Evolutionary conservation across 192 early-diverging fungal species (phyloP), one percentile per base, ranked within the genome.

Genomic region (Mortierella antarctica): DNA sequence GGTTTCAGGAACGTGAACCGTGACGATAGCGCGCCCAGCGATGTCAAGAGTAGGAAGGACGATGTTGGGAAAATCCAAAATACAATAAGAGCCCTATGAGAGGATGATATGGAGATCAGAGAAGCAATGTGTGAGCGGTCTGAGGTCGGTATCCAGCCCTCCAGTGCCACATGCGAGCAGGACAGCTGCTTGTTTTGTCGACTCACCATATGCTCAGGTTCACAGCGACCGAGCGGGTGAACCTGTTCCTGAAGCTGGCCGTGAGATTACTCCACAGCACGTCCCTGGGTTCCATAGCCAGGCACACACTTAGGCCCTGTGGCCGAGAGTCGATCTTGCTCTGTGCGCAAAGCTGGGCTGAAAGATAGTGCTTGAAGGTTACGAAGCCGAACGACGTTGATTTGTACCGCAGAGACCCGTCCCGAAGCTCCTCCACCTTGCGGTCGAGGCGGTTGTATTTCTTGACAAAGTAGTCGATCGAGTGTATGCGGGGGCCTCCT

Each of bases 51-150:
- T n/a, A 91, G 67, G 54, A 91, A 84, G 40, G 86, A 86, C 0
- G 86, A 81, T 15, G 89, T 89, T 5, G 90, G 90, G 48, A 89
- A 88, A 21, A 91, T 73, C 90, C 90, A 91, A 62, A 91, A 88
- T 8, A 91, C 75, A 13, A 83, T 91, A 10, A 90, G 54, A 17
- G 71, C 72, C 88, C 88, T 89, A 66, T 53, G 8, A 21, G 47
- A 17, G 0, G 31, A 39, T 18, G 52, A 44, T 20, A 61, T 10
- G 20, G 13, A 61, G 50, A 39, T 31, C 31, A 31, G 31, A 31
- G 31, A 31, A 31, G 31, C 31, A 31, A 31, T 31, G 31, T 31
- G 11, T 51, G 17, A 11, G 31, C 31, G 31, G 31, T 31, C 31
- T 31, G 31, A 31, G 31, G 3, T 31, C 31, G 31, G 31, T 31